A percentile compares a stretch with the other conserved stretches of the same genome.
Evolutionary conservation across 2,329 filamentous ascomycete genomes (phyloP).

Genomic region (Byssothecium circinans): DNA sequence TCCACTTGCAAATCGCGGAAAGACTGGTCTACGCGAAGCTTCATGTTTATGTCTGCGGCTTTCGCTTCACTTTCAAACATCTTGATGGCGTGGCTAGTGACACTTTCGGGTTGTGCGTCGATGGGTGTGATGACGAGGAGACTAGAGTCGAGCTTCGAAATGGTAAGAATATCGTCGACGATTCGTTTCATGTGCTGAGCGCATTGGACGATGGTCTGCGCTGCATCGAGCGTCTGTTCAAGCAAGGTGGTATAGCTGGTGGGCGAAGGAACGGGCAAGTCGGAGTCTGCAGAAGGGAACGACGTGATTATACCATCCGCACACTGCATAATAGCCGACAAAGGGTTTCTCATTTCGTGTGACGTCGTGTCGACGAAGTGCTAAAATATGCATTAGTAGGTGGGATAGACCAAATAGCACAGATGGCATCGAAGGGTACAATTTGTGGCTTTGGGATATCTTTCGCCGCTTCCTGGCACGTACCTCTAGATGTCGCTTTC

Average conservation of each 20-base stretch:
- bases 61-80: constrained; percentile 44
- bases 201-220: constrained; percentile 49
- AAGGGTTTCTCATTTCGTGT: constrained; percentile 50
- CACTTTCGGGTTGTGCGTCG: constrained; percentile 37
- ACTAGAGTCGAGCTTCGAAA: constrained; percentile 49
- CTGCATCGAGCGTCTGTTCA: constrained; percentile 35
- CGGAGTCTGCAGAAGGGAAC: constrained; percentile 3
- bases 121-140: constrained; percentile 47
- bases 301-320: constrained; percentile 42
- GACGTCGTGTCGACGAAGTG: constrained; percentile 41
- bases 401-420: too few species aligned
- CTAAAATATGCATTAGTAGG: too few species aligned
- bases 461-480: too few species aligned
- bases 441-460: too few species aligned
- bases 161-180: constrained; percentile 50
- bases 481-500: constrained; percentile 26
- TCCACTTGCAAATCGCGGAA: constrained; percentile 37
- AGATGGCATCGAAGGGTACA: too few species aligned
- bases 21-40: constrained; percentile 39
- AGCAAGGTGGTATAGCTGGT: constrained; percentile 16
- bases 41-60: constrained; percentile 29
- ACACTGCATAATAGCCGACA: constrained; percentile 47
- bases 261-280: not conserved
- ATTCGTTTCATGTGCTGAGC: constrained; percentile 51
- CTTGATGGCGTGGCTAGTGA: constrained; percentile 39